These are phyloP conservation scores for Cladosporium sp. DNA, from an alignment of 2,329 filamentous ascomycete species.

Conservation along the genomic window DNA sequence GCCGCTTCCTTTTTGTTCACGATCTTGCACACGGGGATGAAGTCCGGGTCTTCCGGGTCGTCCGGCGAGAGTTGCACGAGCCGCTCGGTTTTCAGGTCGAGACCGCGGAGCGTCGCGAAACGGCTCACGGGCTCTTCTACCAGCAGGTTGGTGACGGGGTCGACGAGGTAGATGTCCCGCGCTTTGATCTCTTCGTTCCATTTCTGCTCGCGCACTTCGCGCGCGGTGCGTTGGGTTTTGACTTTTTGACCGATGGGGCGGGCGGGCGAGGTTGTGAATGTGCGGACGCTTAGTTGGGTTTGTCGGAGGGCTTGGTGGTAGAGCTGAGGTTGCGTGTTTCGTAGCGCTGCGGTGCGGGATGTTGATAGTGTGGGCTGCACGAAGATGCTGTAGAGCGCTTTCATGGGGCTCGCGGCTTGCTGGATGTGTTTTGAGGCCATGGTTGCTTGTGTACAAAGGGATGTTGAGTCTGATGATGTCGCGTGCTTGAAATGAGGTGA, in stretches of 20 bases:
- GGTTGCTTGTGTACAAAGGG: neutral
- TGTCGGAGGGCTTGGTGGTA: slow-evolving; percentile 25
- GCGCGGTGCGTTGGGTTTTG: slow-evolving; percentile 14
- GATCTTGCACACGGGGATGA: slow-evolving; percentile 69
- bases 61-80: slow-evolving; percentile 46
- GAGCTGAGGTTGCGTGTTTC: slow-evolving; percentile 16
- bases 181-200: slow-evolving; percentile 48
- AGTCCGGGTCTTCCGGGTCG: slow-evolving; percentile 25
- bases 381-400: slow-evolving; percentile 44
- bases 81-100: slow-evolving; percentile 49
- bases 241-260: slow-evolving; percentile 24
- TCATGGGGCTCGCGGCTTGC: slow-evolving; percentile 14
- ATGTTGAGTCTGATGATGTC: too few species aligned
- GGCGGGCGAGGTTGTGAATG: slow-evolving; percentile 14
- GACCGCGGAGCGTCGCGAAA: slow-evolving; percentile 36
- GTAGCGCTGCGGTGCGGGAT: slow-evolving; percentile 14
- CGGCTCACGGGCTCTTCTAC: slow-evolving; percentile 28
- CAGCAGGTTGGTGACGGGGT: slow-evolving; percentile 34
- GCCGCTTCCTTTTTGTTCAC: slow-evolving; percentile 55
- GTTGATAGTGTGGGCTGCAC: slow-evolving; percentile 31
- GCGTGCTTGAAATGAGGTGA: too few species aligned
- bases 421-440: slow-evolving; percentile 18
- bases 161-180: slow-evolving; percentile 42
- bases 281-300: slow-evolving; percentile 14
- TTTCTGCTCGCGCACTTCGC: slow-evolving; percentile 35